Conservation (phyloP, 176 grass and related monocot genomes). For the Dactylis glomerata region DNA sequence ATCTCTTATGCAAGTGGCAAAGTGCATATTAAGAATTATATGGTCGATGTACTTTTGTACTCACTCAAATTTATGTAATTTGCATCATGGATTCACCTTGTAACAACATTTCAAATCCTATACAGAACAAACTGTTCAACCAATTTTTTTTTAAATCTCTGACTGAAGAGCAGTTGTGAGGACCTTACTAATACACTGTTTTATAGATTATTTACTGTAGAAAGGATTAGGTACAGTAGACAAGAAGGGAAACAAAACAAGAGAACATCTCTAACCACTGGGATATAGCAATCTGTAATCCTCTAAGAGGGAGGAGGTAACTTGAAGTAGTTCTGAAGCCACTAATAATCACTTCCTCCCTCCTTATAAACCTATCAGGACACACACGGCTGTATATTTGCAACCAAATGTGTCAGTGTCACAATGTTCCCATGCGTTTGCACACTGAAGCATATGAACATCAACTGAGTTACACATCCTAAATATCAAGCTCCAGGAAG, state of each 20-base stretch:
- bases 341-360: neutral
- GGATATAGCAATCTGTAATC: slow-evolving; percentile 3
- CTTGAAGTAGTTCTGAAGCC: neutral
- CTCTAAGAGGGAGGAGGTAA: slow-evolving; percentile 13
- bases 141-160: neutral
- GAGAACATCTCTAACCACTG: slow-evolving; percentile 1
- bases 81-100: neutral
- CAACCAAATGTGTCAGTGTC: slow-evolving; percentile 7
- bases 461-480: slow-evolving; percentile 3
- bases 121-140: neutral
- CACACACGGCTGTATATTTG: neutral
- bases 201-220: neutral
- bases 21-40: slow-evolving; percentile 2
- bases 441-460: neutral
- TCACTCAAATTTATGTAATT: neutral
- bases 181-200: neutral
- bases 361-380: neutral
- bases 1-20: neutral
- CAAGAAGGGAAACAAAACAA: neutral
- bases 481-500: neutral
- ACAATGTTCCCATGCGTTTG: slow-evolving; percentile 1
- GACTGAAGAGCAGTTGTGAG: neutral
- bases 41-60: neutral
- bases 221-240: neutral
- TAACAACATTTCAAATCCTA: neutral